These are phyloP conservation scores for Aspergillus sp. DNA, from an alignment of 2,329 filamentous ascomycete species.

Conservation along the genomic window DNA sequence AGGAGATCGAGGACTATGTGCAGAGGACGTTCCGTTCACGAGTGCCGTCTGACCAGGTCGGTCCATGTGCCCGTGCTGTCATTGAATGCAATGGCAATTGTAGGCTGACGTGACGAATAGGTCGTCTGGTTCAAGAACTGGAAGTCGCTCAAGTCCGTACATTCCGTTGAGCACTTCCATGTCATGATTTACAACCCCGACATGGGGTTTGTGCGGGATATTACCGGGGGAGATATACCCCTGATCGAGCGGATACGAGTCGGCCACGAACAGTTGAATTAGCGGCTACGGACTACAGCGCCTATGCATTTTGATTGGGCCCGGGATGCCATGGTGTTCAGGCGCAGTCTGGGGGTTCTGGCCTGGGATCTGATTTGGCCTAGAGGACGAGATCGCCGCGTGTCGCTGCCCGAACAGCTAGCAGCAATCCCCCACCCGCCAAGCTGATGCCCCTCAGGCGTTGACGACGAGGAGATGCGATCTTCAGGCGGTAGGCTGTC, in stretches of 20 bases:
- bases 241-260: slow-evolving; percentile 40
- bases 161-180: slow-evolving; percentile 87
- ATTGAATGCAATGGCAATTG: neutral
- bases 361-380: too few species aligned
- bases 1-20: slow-evolving; percentile 63
- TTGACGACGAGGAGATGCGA: too few species aligned
- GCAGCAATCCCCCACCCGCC: too few species aligned
- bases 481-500: too few species aligned
- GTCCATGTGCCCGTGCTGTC: slow-evolving; percentile 5
- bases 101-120: slow-evolving; percentile 24
- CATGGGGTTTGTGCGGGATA: slow-evolving; percentile 53
- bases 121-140: slow-evolving; percentile 93
- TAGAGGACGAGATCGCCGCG: too few species aligned
- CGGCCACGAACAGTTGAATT: too few species aligned
- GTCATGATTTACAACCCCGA: slow-evolving; percentile 80
- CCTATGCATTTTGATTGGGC: too few species aligned
- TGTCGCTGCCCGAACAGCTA: too few species aligned
- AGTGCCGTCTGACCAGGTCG: slow-evolving; percentile 34
- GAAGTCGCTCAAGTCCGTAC: slow-evolving; percentile 71
- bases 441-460: too few species aligned
- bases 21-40: slow-evolving; percentile 51
- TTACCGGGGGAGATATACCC: slow-evolving; percentile 67
- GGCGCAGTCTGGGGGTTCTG: too few species aligned
- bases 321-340: too few species aligned
- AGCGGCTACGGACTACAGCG: neutral